These are phyloP conservation scores for Camillea tinctor DNA, from an alignment of 2,329 filamentous ascomycete genomes.

Conservation along the genomic window DNA sequence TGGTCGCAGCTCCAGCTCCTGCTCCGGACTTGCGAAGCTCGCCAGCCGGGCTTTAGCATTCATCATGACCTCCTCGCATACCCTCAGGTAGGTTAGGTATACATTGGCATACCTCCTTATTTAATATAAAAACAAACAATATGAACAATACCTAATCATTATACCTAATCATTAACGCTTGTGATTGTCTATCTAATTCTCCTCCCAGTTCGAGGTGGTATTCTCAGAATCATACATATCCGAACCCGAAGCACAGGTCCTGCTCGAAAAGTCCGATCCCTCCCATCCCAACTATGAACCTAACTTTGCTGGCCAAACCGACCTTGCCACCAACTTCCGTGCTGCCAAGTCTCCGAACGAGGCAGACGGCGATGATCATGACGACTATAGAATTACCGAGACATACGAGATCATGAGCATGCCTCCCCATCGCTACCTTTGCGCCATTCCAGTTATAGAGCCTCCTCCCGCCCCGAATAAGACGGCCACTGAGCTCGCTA, in stretches of 20 bases:
- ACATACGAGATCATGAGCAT: constrained; percentile 75
- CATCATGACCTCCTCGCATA: constrained; percentile 85
- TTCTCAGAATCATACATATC: constrained; percentile 73
- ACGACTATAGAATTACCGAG: constrained; percentile 36
- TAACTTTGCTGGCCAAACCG: constrained; percentile 30
- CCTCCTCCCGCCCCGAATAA: constrained; percentile 57
- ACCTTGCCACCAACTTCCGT: constrained; percentile 22
- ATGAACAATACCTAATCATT: no score
- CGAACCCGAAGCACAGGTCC: constrained; percentile 64
- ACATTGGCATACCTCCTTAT: no score
- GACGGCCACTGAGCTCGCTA: constrained; percentile 64
- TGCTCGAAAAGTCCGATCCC: constrained; percentile 51
- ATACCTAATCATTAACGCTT: constrained; percentile 3
- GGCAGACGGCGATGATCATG: constrained; percentile 30
- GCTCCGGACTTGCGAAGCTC: constrained; percentile 47
- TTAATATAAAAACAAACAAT: no score
- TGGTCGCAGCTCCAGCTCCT: constrained; percentile 38
- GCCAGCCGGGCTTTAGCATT: constrained; percentile 70
- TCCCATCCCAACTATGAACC: constrained; percentile 37
- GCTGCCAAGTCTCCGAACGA: constrained; percentile 23
- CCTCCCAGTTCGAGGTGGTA: constrained; percentile 70
- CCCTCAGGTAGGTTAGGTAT: constrained; percentile 77
- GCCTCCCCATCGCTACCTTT: constrained; percentile 72
- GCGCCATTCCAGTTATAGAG: constrained; percentile 73
- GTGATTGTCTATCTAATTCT: not conserved